phyloP scores from a whole-genome alignment of 2,329 filamentous ascomycete species.

The Exophiala sp. region DNA sequence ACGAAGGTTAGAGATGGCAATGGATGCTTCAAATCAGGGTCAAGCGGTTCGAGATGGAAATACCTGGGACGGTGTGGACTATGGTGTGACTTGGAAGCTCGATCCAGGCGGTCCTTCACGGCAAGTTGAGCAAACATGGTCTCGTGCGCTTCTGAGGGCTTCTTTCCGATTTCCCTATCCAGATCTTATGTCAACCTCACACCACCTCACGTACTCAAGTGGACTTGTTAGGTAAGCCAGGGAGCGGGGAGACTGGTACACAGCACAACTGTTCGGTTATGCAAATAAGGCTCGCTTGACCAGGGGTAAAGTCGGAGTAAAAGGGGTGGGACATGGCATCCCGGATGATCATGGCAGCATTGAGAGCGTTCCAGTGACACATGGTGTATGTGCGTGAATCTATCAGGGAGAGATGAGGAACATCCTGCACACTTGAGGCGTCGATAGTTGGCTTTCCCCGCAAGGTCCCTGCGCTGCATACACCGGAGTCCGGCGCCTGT shows the following conservation, averaged over 20 bases:
- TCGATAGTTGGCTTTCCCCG: not conserved
- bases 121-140: not conserved
- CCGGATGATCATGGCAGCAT: not conserved
- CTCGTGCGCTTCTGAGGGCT: no score
- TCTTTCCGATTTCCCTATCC: no score
- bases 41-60: not conserved
- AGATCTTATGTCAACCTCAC: no score
- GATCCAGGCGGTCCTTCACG: not conserved
- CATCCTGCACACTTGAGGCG: not conserved
- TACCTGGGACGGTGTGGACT: not conserved
- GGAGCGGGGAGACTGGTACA: no score
- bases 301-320: not conserved
- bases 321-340: not conserved
- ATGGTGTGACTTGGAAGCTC: not conserved
- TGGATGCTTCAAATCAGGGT: not conserved
- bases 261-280: no score
- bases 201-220: no score
- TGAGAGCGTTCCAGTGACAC: no score
- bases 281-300: not conserved
- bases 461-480: not conserved
- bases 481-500: not conserved
- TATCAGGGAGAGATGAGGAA: no score
- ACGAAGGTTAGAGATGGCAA: not conserved
- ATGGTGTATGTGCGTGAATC: no score
- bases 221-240: no score